Evolutionary conservation across 2,329 filamentous ascomycete genomes (phyloP), one percentile per base, ranked within the genome.

Genomic region (Chalara sp.): DNA sequence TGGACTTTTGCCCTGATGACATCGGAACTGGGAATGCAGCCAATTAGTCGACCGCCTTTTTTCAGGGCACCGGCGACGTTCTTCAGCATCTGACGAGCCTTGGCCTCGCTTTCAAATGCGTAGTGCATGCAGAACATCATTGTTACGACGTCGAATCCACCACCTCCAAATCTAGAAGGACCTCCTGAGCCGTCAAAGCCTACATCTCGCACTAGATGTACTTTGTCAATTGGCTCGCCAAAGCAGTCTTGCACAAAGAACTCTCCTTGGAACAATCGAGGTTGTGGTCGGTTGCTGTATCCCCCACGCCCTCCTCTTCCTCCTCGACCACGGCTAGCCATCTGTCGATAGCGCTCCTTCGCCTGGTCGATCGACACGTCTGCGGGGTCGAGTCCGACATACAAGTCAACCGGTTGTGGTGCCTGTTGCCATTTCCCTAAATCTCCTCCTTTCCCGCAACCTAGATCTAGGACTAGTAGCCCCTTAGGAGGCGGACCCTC

Each of bases 41-140:
- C 93, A 51, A 99, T 85, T 69, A 99, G 95, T 37, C 90, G 83
- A 1, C 93, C 93, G 29, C 93, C 93, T 66, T 97, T 96, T 68
- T 92, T 96, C 62, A 99, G 70, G 2, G 87, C 81, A 1, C 90
- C 87, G 0, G 93, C 86, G 3, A 99, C 92, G 64, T 99, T 99
- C 62, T 84, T 81, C 50, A 99, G 77, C 93, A 99, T 97, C 56
- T 82, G 87, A 43, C 89, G 82, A 2, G 92, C 89, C 68, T 96
- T 95, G 45, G 82, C 80, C 68, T 99, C 92, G 48, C 77, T 89
- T 72, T 97, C 93, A 61, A 97, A 99, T 5, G 93, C 91, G 67
- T 99, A 99, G 71, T 99, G 93, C 83, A 99, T 93, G 63, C 90
- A 95, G 69, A 99, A 99, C 93, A 99, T 99, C 81, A 96, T 96